Evolutionary conservation across 108 stramenopile genomes (phyloP), one percentile per base, ranked within the genome.

Genomic region (Nitzschia sp.): DNA sequence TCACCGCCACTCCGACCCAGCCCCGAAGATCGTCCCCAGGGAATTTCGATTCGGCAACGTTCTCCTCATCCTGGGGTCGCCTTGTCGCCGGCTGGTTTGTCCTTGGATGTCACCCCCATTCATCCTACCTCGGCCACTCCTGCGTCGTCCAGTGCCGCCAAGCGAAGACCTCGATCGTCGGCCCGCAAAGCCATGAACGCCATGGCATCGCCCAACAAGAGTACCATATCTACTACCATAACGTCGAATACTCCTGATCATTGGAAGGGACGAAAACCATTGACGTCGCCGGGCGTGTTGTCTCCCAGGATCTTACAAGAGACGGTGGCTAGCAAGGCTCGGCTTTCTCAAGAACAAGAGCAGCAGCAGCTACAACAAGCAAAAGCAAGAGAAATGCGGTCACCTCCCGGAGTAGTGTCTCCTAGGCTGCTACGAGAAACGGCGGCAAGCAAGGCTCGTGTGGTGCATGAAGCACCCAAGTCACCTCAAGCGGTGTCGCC

Each of bases 211-310:
- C 29, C 29, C 29, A 34, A 34, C 29, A 34, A 34, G 29, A 34
- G 29, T 34, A 5, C 29, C 5, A 34, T 34, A 3, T 34, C 29
- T 3, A 34, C 29, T 3, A 34, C 29, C 29, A 34, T 5, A 5
- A 34, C 29, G 29, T 5, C 14, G 46, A 48, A 48, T 17, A 48
- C 14, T 2, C 17, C 46, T 2, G 46, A 48, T 48, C 46, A 15
- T 48, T 48, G 57, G 24, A 58, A 37, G 38, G 57, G 61, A 43
- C 53, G 53, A 38, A 54, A 25, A 29, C 20, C 54, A 25, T 56
- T 67, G 37, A 67, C 66, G 0, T 21, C 66, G 9, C 66, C 66
- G 19, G 66, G 55, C 52, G 55, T 55, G 14, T 22, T 67, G 37
- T 40, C 66, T 29, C 29, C 37, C 17, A 34, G 66, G 5, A 14